A percentile compares a stretch with the other conserved stretches of the same genome.
Conservation (phyloP, 306 rosid genomes). For the Dalbergia cochinchinensis region DNA sequence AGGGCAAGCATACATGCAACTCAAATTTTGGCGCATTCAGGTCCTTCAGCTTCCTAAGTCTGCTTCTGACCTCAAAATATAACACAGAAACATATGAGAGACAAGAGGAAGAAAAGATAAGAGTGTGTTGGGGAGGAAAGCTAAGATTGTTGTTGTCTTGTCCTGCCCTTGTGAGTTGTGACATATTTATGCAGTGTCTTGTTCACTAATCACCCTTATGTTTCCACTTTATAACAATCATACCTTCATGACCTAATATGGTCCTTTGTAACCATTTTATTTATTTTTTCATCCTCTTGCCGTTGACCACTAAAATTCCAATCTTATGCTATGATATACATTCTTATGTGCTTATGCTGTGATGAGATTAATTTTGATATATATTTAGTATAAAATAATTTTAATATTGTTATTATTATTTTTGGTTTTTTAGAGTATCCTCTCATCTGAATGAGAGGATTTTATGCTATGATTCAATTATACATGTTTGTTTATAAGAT, state of each 20-base stretch:
- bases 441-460: too few relatives aligned
- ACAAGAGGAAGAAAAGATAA: conserved; percentile 4
- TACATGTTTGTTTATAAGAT: too few relatives aligned
- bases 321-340: too few relatives aligned
- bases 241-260: conserved; percentile 42
- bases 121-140: conserved; percentile 6
- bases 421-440: too few relatives aligned
- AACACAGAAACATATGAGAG: conserved; percentile 1
- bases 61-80: conserved; percentile 18
- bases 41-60: conserved; percentile 40
- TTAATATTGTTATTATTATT: too few relatives aligned
- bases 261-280: conserved; percentile 13
- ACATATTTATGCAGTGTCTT: conserved; percentile 52
- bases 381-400: too few relatives aligned
- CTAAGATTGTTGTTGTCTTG: conserved; percentile 36
- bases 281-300: conserved; percentile 10
- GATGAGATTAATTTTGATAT: too few relatives aligned
- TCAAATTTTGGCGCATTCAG: conserved; percentile 15
- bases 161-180: conserved; percentile 22
- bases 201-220: conserved; percentile 41
- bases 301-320: conserved; percentile 44
- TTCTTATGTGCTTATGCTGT: too few relatives aligned
- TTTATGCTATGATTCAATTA: too few relatives aligned
- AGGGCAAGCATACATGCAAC: conserved; percentile 24
- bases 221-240: conserved; percentile 50